Conservation (phyloP, 345 rosid genomes). For the Adansonia digitata region DNA sequence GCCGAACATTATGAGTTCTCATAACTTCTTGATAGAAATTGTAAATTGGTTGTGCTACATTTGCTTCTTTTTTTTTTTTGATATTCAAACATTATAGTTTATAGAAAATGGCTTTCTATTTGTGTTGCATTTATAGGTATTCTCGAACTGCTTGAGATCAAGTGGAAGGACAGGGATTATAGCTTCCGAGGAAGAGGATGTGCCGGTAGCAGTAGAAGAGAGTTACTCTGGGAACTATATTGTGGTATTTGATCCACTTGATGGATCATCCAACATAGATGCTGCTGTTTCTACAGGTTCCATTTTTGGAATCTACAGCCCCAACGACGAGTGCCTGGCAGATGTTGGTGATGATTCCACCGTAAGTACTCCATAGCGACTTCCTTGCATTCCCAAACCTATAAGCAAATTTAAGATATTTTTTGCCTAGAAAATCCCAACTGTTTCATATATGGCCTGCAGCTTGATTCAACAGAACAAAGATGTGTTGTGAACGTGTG, state of each 20-base stretch:
- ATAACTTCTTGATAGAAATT: background rate
- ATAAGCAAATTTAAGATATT: background rate
- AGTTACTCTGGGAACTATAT: constrained; percentile 91
- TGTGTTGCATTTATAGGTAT: constrained; percentile 49
- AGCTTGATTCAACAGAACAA: constrained; percentile 56
- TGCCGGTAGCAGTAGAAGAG: constrained; percentile 91
- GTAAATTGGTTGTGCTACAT: background rate
- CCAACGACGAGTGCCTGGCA: constrained; percentile 78
- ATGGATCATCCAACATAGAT: constrained; percentile 89
- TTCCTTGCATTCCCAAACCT: background rate
- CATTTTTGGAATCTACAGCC: constrained; percentile 85
- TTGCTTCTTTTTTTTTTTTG: too few species aligned
- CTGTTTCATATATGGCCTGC: constrained; percentile 21
- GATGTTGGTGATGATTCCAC: constrained; percentile 51
- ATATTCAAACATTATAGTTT: too few species aligned
- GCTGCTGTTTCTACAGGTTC: constrained; percentile 96
- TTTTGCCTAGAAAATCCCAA: background rate
- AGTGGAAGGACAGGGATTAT: constrained; percentile 91
- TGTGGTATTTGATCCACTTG: constrained; percentile 86
- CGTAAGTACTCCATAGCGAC: constrained; percentile 43
- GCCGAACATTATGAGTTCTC: background rate
- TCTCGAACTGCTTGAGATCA: constrained; percentile 82
- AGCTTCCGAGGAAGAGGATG: constrained; percentile 95
- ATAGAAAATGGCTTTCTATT: background rate
- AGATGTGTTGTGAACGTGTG: constrained; percentile 81